phyloP scores from a whole-genome alignment of 1,284 basidiomycete species.

The Trametes polyzona region DNA sequence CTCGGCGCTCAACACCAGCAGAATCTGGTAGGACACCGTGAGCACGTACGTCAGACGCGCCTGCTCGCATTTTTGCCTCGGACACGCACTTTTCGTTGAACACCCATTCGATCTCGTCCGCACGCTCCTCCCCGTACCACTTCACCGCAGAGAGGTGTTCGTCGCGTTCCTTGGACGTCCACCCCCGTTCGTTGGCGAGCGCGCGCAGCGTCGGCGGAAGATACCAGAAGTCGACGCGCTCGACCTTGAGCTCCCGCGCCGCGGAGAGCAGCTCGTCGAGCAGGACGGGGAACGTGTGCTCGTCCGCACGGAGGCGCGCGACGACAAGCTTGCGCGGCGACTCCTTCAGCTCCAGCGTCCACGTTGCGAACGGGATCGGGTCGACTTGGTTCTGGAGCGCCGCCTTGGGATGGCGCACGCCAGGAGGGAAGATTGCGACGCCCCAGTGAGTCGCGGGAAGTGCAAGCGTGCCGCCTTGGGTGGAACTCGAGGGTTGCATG shows the following conservation, averaged over 20 bases:
- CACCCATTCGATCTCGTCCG: slow-evolving; percentile 50
- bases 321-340: slow-evolving; percentile 47
- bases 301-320: slow-evolving; percentile 49
- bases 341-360: slow-evolving; percentile 51
- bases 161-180: slow-evolving; percentile 42
- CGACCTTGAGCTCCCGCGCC: slow-evolving; percentile 44
- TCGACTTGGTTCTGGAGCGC: slow-evolving; percentile 1
- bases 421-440: slow-evolving; percentile 34
- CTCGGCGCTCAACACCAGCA: slow-evolving; percentile 26
- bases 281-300: slow-evolving; percentile 43
- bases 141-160: slow-evolving; percentile 59
- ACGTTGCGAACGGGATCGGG: slow-evolving; percentile 48
- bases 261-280: slow-evolving; percentile 42
- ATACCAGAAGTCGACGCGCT: slow-evolving; percentile 61
- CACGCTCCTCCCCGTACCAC: slow-evolving; percentile 54
- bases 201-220: slow-evolving; percentile 41
- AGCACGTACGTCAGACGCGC: not conserved
- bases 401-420: not conserved
- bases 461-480: slow-evolving; percentile 10
- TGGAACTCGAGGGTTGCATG: slow-evolving; percentile 21
- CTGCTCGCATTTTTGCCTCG: not conserved
- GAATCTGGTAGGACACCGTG: slow-evolving; percentile 16
- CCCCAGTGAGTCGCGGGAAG: slow-evolving; percentile 42
- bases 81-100: slow-evolving; percentile 50
- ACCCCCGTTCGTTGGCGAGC: slow-evolving; percentile 41